These are phyloP conservation scores for Botrytis cinerea DNA, from an alignment of 2,329 filamentous ascomycete genomes.

Conservation along the genomic window DNA sequence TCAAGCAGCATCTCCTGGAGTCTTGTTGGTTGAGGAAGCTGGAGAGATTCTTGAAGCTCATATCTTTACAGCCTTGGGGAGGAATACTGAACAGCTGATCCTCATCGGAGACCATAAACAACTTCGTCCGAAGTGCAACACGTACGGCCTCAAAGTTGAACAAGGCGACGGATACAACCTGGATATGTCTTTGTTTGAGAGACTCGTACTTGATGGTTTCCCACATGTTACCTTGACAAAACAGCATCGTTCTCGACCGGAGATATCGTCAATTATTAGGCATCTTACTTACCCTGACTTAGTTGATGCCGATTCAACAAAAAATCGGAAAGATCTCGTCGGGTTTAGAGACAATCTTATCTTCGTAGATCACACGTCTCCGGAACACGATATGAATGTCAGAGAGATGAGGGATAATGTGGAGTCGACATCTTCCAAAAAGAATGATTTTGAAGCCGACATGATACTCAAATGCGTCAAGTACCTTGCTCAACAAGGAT, in stretches of 20 bases:
- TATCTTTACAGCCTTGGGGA: conserved; percentile 59
- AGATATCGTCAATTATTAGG: conserved; percentile 62
- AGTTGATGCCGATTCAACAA: conserved; percentile 54
- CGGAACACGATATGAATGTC: conserved; percentile 52
- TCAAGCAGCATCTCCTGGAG: conserved; percentile 54
- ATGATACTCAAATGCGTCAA: conserved; percentile 66
- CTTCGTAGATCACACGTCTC: conserved; percentile 64
- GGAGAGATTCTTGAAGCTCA: conserved; percentile 73
- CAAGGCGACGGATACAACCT: conserved; percentile 66
- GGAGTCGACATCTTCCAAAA: conserved; percentile 53
- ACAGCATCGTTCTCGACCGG: conserved; percentile 70
- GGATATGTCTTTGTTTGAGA: conserved; percentile 69
- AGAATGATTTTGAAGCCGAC: conserved; percentile 64
- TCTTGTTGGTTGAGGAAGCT: conserved; percentile 68
- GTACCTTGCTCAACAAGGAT: conserved; percentile 72
- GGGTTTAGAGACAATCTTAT: conserved; percentile 63
- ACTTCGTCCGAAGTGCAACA: conserved; percentile 65
- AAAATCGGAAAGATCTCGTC: conserved; percentile 48
- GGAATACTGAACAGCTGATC: conserved; percentile 61
- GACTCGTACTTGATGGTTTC: conserved; percentile 59
- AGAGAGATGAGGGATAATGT: conserved; percentile 53
- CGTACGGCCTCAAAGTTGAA: conserved; percentile 60
- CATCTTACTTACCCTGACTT: conserved; percentile 64
- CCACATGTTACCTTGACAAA: conserved; percentile 55
- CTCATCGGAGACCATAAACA: conserved; percentile 76